Base-by-base conservation (phyloP, 2,329 filamentous ascomycete genomes). In the Berkeleyomyces rouxiae region DNA sequence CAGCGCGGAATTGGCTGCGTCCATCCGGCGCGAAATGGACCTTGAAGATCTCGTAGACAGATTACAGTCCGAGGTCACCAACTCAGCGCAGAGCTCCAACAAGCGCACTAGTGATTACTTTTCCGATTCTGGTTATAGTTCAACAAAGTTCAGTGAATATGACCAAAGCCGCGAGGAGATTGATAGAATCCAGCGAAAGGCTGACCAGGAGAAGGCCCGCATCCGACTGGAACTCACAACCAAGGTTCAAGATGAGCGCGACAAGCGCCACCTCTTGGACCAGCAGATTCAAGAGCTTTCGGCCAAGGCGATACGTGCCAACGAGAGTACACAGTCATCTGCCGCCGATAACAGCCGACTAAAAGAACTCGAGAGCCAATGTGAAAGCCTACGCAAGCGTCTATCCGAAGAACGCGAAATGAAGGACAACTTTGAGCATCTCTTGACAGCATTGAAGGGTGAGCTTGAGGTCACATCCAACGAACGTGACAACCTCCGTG, bases 31-130 rank as follows among this genome's bases (percentile, higher is more conserved):
- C 65, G 93, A 99, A 76, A 92, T 99, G 82, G 93, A 99, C 68
- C 75, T 99, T 40, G 93, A 99, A 73, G 93, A 99, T 72, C 79
- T 97, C 57, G 85, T 97, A 0, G 93, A 99, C 67, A 81, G 87
- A 64, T 76, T 95, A 68, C 91, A 96, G 71, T 77, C 83, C n/a
- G 90, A 96, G 70, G 79, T 79, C 66, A 80, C 78, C 72, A 79
- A 83, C 73, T 70, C 79, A 69, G 31, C 44, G 13, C 74, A 78
- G 72, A 70, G 77, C 67, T 69, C 79, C 37, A 84, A 82, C 66
- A 86, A 87, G 71, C 82, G 92, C 65, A 95, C 89, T 7, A 97
- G 93, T 74, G 93, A 99, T 74, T 97, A 99, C 75, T 99, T 93
- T 72, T 99, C 93, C 2, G 93, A 99, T 72, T 96, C 91, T 4